Evolutionary conservation across 108 stramenopile genomes (phyloP).

Genomic region (Fragilariopsis cylindrus): DNA sequence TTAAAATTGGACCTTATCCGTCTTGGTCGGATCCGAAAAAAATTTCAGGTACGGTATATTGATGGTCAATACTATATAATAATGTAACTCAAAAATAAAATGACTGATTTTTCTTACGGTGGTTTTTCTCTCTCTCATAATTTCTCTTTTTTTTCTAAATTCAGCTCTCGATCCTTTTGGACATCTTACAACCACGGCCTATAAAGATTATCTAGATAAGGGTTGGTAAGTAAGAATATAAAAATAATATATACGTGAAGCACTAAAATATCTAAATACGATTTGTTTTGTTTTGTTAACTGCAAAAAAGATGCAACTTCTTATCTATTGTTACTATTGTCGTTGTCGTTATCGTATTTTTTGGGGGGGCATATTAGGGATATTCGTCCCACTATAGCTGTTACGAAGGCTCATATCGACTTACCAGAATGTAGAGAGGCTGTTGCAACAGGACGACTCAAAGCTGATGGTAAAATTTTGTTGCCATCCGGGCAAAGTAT

Average conservation of each 20-base stretch:
- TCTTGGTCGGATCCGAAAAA: conserved; percentile 95
- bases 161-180: conserved; percentile 95
- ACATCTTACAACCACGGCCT: conserved; percentile 81
- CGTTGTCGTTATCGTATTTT: background rate
- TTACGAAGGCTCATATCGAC: conserved; percentile 99
- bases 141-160: background rate
- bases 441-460: conserved; percentile 79
- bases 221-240: conserved; percentile 59
- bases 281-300: background rate
- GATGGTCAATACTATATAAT: background rate
- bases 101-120: background rate
- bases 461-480: conserved; percentile 93
- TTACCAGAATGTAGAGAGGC: conserved; percentile 95
- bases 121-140: background rate
- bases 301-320: background rate
- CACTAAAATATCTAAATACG: background rate
- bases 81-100: background rate
- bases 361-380: conserved; percentile 42
- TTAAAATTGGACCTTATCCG: conserved; percentile 93
- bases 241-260: background rate
- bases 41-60: conserved; percentile 49
- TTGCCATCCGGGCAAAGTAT: conserved; percentile 88
- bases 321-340: background rate
- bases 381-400: conserved; percentile 99
- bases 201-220: conserved; percentile 89